Conservation (phyloP, 495 filamentous ascomycete species). For the Penicillium cinerascens region DNA sequence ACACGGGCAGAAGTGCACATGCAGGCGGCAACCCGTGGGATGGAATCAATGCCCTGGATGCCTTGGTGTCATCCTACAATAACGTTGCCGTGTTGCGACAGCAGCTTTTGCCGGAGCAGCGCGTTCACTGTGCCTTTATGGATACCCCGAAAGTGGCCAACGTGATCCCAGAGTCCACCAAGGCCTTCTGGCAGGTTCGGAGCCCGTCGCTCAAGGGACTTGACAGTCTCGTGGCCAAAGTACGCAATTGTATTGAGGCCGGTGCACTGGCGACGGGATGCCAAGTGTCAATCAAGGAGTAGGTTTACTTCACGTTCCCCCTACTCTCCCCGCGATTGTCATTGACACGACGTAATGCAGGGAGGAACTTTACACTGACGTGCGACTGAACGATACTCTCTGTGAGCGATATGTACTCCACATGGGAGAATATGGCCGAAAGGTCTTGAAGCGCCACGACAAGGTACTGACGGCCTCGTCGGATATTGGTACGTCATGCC, state of each 20-base stretch:
- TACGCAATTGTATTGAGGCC: slow-evolving; percentile 56
- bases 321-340: neutral
- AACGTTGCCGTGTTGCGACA: slow-evolving; percentile 58
- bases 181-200: slow-evolving; percentile 50
- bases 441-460: slow-evolving; percentile 45
- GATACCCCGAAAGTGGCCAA: slow-evolving; percentile 59
- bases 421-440: slow-evolving; percentile 46
- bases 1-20: slow-evolving; percentile 41
- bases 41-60: slow-evolving; percentile 62
- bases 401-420: slow-evolving; percentile 49
- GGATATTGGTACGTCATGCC: slow-evolving; percentile 51
- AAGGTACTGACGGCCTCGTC: slow-evolving; percentile 49
- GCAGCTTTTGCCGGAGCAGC: slow-evolving; percentile 58
- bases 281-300: slow-evolving; percentile 45
- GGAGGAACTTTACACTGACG: slow-evolving; percentile 53
- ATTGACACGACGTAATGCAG: slow-evolving; percentile 4
- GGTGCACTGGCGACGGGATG: slow-evolving; percentile 61
- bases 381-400: slow-evolving; percentile 57
- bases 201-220: slow-evolving; percentile 46
- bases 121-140: slow-evolving; percentile 57
- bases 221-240: slow-evolving; percentile 46
- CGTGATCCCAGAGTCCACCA: slow-evolving; percentile 57
- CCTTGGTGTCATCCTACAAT: slow-evolving; percentile 59
- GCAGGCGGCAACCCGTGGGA: slow-evolving; percentile 63
- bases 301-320: neutral